Conservation (phyloP, 2,329 filamentous ascomycete genomes). For the Aspergillus hiratsukae region DNA sequence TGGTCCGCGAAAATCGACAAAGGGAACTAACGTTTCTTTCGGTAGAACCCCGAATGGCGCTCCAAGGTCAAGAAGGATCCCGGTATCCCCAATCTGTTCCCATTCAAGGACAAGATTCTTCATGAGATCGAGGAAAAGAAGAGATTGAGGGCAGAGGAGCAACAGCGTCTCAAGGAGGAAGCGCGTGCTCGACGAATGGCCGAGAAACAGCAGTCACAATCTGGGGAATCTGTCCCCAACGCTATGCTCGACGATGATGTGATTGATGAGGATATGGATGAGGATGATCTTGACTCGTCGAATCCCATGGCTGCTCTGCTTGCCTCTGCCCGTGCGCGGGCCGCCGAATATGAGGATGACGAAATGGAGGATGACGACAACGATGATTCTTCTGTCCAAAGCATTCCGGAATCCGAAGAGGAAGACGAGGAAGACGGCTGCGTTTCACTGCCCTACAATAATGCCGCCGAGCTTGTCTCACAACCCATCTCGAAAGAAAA, state of each 20-base stretch:
- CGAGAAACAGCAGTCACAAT: slow-evolving; percentile 30
- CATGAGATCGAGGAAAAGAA: slow-evolving; percentile 91
- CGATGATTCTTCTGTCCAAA: too few relatives aligned
- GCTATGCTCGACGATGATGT: slow-evolving; percentile 44
- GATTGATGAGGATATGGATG: slow-evolving; percentile 53
- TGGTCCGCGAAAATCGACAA: neutral
- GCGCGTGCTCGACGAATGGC: slow-evolving; percentile 46
- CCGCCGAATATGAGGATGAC: slow-evolving; percentile 45
- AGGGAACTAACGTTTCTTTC: slow-evolving; percentile 9
- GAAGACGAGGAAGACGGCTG: slow-evolving; percentile 52
- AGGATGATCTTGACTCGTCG: slow-evolving; percentile 49
- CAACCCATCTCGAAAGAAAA: slow-evolving; percentile 46
- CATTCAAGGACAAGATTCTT: slow-evolving; percentile 93
- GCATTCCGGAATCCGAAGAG: too few relatives aligned
- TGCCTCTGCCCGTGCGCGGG: slow-evolving; percentile 41
- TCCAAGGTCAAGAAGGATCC: slow-evolving; percentile 96
- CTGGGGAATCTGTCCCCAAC: slow-evolving; percentile 28
- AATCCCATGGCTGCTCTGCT: slow-evolving; percentile 46
- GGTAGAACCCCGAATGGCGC: slow-evolving; percentile 86
- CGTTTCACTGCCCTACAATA: slow-evolving; percentile 45
- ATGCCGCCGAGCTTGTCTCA: slow-evolving; percentile 45
- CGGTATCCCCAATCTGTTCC: slow-evolving; percentile 94
- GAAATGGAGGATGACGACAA: slow-evolving; percentile 49
- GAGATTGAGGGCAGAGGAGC: slow-evolving; percentile 74
- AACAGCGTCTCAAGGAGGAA: slow-evolving; percentile 64